Conservation (phyloP, 2,329 filamentous ascomycete genomes). For the Elsinoe necatrix region DNA sequence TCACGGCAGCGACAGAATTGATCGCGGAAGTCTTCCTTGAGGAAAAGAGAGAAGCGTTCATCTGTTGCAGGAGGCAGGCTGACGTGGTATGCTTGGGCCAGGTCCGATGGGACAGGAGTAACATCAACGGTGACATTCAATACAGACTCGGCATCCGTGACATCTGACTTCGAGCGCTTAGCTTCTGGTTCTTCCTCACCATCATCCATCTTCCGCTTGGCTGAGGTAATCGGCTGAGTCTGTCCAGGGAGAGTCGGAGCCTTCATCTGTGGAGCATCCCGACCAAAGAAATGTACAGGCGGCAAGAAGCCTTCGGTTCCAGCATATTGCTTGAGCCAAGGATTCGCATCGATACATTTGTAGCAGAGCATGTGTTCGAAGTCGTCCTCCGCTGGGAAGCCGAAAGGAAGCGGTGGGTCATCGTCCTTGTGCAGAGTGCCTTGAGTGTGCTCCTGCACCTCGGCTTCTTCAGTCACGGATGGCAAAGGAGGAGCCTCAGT, state of each 20-base stretch:
- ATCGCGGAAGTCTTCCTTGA: slow-evolving; percentile 69
- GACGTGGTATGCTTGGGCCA: slow-evolving; percentile 21
- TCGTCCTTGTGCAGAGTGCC: slow-evolving; percentile 37
- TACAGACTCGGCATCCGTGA: neutral
- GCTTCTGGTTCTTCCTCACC: neutral
- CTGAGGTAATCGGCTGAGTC: slow-evolving; percentile 15
- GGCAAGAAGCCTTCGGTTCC: slow-evolving; percentile 70
- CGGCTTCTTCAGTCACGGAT: slow-evolving; percentile 19
- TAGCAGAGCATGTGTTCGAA: slow-evolving; percentile 92
- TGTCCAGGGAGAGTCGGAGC: neutral
- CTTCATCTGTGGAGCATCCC: neutral
- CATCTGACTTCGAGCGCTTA: slow-evolving; percentile 16
- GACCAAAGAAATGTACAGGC: slow-evolving; percentile 46
- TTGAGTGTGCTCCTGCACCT: slow-evolving; percentile 17
- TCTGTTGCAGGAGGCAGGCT: slow-evolving; percentile 48
- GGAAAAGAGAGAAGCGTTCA: slow-evolving; percentile 69
- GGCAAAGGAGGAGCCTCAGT: neutral
- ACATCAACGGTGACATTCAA: neutral
- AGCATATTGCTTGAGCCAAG: slow-evolving; percentile 88
- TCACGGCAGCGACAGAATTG: slow-evolving; percentile 70
- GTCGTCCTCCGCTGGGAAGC: slow-evolving; percentile 80
- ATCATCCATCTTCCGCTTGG: slow-evolving; percentile 42
- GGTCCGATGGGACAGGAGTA: slow-evolving; percentile 19
- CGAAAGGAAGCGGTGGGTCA: slow-evolving; percentile 63
- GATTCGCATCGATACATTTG: slow-evolving; percentile 78